Base-by-base conservation (phyloP, 208 protist species). In the Wallacemonas collosoma region DNA sequence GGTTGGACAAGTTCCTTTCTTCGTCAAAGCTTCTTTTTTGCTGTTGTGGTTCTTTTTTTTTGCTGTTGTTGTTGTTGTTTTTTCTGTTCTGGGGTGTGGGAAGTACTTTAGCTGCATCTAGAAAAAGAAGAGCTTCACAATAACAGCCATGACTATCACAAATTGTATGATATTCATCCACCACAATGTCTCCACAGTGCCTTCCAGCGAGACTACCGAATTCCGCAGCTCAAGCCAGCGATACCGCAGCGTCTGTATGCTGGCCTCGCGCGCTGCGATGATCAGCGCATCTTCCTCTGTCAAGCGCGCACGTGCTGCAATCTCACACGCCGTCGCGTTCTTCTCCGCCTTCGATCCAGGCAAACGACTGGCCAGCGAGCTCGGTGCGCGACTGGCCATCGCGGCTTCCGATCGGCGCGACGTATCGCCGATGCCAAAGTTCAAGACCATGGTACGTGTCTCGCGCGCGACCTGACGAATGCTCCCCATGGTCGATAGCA, bases 151-250 rank as follows among this genome's bases (percentile, higher is more conserved):
- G 26, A 85, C 73, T 2, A 81, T 68, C 9, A 73, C 26, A n/a
- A 82, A 61, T 72, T 90, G 80, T 39, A 90, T 60, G 17, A 79
- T 68, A 15, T 51, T 68, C 48, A 89, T 75, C 75, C 76, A 84
- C 80, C 82, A 87, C 51, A 91, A 53, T 26, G 76, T 77, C n/a
- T 55, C 69, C 56, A 93, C 74, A 15, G 64, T 89, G 11, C 58
- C 48, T 67, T 95, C 81, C n/a, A 95, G 44, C 35, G 69, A 53
- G 7, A 65, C 57, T 48, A 95, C 80, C 43, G 75, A 60, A n/a
- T 71, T 73, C 38, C 82, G 85, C 65, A 93, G 87, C 75, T 95
- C 87, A 65, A 95, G 69, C 84, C 82, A 95, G 57, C 87, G 90
- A 61, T 89, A 89, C 36, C 90, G 85, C 48, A 95, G 71, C 36